Conservation (phyloP, 768 basidiomycete genomes). For the Mycena crocata region DNA sequence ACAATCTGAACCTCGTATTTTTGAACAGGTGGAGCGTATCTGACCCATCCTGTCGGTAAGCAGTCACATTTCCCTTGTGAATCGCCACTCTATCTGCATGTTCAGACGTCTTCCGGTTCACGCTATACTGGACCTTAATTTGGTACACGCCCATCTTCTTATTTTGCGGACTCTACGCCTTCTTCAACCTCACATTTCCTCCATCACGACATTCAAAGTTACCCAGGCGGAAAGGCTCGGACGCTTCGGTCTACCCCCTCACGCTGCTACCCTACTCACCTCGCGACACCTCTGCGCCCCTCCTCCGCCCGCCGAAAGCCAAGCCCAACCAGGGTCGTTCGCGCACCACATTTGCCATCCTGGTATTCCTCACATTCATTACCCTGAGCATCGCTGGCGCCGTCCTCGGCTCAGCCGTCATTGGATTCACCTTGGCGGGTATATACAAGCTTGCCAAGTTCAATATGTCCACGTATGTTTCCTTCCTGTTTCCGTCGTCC, state of each 20-base stretch:
- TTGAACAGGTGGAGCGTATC: conserved; percentile 56
- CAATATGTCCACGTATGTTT: conserved; percentile 63
- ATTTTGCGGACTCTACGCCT: conserved; percentile 60
- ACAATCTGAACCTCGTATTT: too few species aligned
- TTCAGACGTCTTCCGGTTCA: conserved; percentile 64
- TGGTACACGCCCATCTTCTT: conserved; percentile 65
- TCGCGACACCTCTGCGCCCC: conserved; percentile 15
- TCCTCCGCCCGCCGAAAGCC: conserved; percentile 28
- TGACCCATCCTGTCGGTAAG: conserved; percentile 54
- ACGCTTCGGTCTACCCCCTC: conserved; percentile 27
- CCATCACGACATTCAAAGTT: conserved; percentile 39
- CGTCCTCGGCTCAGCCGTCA: conserved; percentile 57
- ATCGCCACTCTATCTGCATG: background rate
- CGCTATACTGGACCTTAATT: conserved; percentile 63
- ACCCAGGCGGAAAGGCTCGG: conserved; percentile 19
- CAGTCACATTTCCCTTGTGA: background rate
- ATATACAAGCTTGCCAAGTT: conserved; percentile 58
- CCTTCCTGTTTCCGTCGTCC: background rate
- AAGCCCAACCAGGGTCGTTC: conserved; percentile 55
- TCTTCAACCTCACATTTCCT: conserved; percentile 64
- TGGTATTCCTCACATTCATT: conserved; percentile 58
- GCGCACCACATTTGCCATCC: conserved; percentile 58
- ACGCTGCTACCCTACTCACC: conserved; percentile 30
- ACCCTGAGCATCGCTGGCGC: conserved; percentile 57
- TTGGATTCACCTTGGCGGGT: conserved; percentile 58